A percentile compares a stretch with the other conserved stretches of the same genome.
phyloP scores from a whole-genome alignment of 129 eudicot species.

The Pulicaria dysenterica region DNA sequence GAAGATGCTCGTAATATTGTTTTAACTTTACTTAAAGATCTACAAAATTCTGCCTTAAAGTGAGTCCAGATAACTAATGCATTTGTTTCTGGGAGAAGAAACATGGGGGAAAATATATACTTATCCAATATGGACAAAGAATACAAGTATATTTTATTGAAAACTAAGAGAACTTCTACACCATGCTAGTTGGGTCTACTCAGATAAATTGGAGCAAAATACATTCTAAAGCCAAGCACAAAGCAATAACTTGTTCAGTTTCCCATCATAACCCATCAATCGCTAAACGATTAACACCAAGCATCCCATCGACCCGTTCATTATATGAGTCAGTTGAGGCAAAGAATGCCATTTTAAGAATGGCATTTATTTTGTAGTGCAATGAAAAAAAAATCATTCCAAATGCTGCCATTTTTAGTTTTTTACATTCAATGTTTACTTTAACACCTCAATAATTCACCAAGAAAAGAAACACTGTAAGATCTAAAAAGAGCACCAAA shows the following conservation, averaged over 20 bases:
- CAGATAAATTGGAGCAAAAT: background rate
- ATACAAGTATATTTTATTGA: background rate
- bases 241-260: background rate
- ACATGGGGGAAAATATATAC: background rate
- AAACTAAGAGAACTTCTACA: background rate
- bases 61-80: slow-evolving; percentile 1
- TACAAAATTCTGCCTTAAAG: background rate
- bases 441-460: background rate
- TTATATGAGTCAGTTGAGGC: background rate
- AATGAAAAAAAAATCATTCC: background rate
- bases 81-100: background rate
- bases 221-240: background rate
- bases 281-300: background rate
- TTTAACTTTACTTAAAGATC: slow-evolving; percentile 7
- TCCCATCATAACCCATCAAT: background rate
- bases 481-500: slow-evolving; percentile 1
- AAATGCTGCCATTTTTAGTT: background rate
- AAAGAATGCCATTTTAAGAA: background rate
- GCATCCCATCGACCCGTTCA: background rate
- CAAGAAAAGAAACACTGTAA: background rate
- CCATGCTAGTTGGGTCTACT: background rate
- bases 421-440: background rate
- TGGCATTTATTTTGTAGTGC: no score
- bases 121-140: background rate
- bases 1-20: background rate